These are phyloP conservation scores for Pichia occidentalis DNA, from an alignment of 805 yeast genomes.

Conservation along the genomic window DNA sequence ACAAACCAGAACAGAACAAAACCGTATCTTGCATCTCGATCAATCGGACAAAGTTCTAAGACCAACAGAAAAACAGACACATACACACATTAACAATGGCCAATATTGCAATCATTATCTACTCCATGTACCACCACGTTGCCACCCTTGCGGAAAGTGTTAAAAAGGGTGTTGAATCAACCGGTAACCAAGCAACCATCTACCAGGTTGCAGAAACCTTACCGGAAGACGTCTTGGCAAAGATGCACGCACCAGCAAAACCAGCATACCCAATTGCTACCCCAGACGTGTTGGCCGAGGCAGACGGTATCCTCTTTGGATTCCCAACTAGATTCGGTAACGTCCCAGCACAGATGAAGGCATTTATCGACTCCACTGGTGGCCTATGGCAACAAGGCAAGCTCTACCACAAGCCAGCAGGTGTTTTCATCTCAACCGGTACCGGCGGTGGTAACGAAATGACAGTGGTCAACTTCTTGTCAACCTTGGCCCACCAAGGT, in stretches of 20 bases:
- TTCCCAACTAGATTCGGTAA: slow-evolving; percentile 82
- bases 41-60: not conserved
- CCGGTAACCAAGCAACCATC: slow-evolving; percentile 64
- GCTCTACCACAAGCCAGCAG: slow-evolving; percentile 67
- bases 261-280: slow-evolving; percentile 61
- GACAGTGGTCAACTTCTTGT: slow-evolving; percentile 57
- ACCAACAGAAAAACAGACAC: not conserved
- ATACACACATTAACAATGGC: slow-evolving; percentile 16
- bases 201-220: slow-evolving; percentile 77
- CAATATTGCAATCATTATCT: slow-evolving; percentile 41
- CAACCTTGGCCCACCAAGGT: slow-evolving; percentile 73
- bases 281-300: slow-evolving; percentile 46
- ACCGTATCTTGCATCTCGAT: too few species aligned
- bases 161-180: slow-evolving; percentile 59
- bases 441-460: slow-evolving; percentile 83
- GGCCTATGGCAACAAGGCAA: slow-evolving; percentile 73
- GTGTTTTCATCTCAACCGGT: slow-evolving; percentile 68
- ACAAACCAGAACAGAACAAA: too few species aligned
- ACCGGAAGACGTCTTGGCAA: slow-evolving; percentile 46
- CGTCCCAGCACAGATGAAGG: slow-evolving; percentile 69
- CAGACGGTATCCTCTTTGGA: slow-evolving; percentile 82
- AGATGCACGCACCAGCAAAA: slow-evolving; percentile 60
- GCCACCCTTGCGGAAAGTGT: slow-evolving; percentile 59
- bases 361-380: slow-evolving; percentile 76
- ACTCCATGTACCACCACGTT: slow-evolving; percentile 77